Conservation (phyloP, 1,139 yeast species). For the Geotrichum aggregatum region DNA sequence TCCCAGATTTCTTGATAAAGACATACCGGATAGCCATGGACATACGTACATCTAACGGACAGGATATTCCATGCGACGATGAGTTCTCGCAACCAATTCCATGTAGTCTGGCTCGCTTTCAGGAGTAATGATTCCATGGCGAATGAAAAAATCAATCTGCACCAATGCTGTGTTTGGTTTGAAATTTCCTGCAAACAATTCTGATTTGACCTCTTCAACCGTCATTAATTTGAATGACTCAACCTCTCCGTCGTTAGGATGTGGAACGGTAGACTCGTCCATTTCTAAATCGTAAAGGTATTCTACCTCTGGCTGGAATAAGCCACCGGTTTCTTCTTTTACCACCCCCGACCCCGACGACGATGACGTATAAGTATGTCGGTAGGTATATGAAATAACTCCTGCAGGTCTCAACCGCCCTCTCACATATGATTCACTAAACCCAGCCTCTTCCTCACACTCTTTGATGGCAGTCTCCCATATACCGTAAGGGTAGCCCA, state of each 20-base stretch:
- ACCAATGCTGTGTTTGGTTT: slow-evolving; percentile 87
- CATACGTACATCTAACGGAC: too few species aligned
- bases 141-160: slow-evolving; percentile 72
- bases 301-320: slow-evolving; percentile 86
- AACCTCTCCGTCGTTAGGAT: slow-evolving; percentile 42
- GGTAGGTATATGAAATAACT: slow-evolving; percentile 61
- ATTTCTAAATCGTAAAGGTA: slow-evolving; percentile 69
- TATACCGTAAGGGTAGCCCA: slow-evolving; percentile 75
- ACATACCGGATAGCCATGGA: too few species aligned
- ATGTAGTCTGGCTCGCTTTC: slow-evolving; percentile 60
- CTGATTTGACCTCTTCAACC: slow-evolving; percentile 48
- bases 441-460: slow-evolving; percentile 86
- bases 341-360: neutral
- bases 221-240: slow-evolving; percentile 20
- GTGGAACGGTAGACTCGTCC: slow-evolving; percentile 51
- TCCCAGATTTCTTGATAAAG: too few species aligned
- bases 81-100: slow-evolving; percentile 56
- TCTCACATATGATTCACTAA: slow-evolving; percentile 50
- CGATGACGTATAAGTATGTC: slow-evolving; percentile 22
- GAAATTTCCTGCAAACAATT: slow-evolving; percentile 55
- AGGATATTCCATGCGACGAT: slow-evolving; percentile 71
- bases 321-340: slow-evolving; percentile 37
- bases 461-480: slow-evolving; percentile 80
- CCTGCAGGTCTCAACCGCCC: slow-evolving; percentile 53
- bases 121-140: slow-evolving; percentile 67